Evolutionary conservation across 2,329 filamentous ascomycete genomes (phyloP).

Genomic region (Daldinia sp.): DNA sequence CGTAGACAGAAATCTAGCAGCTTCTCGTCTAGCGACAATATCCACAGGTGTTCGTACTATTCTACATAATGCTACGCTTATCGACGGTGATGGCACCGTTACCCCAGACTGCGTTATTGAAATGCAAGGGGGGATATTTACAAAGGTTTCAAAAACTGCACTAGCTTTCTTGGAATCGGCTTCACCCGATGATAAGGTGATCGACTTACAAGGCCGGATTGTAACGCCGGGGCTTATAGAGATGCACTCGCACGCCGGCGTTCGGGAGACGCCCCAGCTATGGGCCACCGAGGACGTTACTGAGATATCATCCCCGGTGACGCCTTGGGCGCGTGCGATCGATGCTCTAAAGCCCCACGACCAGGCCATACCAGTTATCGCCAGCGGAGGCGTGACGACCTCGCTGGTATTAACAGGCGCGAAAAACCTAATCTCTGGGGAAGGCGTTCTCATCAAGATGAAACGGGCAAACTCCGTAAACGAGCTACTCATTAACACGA

Average conservation of each 20-base stretch:
- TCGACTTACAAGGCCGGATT: constrained; percentile 37
- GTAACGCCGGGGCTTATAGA: constrained; percentile 45
- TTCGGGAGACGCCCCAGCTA: constrained; percentile 35
- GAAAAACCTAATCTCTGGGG: constrained; percentile 44
- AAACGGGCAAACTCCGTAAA: constrained; percentile 28
- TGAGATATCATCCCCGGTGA: constrained; percentile 40
- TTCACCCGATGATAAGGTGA: constrained; percentile 20
- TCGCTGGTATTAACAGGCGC: constrained; percentile 43
- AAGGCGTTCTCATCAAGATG: constrained; percentile 45
- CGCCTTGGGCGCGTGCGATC: constrained; percentile 41
- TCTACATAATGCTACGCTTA: constrained; percentile 47
- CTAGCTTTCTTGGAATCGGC: not conserved
- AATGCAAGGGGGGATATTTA: constrained; percentile 44
- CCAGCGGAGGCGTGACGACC: constrained; percentile 43
- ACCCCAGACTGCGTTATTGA: constrained; percentile 42
- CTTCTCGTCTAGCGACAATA: constrained; percentile 27
- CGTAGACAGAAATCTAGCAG: constrained; percentile 33
- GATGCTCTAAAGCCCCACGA: constrained; percentile 44
- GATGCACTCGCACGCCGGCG: constrained; percentile 41
- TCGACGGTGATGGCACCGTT: constrained; percentile 45
- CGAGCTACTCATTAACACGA: constrained; percentile 37
- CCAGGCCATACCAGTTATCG: constrained; percentile 41
- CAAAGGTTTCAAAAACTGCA: constrained; percentile 16
- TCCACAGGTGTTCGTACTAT: constrained; percentile 33
- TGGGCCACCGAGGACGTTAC: constrained; percentile 44